Evolutionary conservation across 2,329 filamentous ascomycete genomes (phyloP), one percentile per base, ranked within the genome.

Genomic region (Grosmannia clavigera): DNA sequence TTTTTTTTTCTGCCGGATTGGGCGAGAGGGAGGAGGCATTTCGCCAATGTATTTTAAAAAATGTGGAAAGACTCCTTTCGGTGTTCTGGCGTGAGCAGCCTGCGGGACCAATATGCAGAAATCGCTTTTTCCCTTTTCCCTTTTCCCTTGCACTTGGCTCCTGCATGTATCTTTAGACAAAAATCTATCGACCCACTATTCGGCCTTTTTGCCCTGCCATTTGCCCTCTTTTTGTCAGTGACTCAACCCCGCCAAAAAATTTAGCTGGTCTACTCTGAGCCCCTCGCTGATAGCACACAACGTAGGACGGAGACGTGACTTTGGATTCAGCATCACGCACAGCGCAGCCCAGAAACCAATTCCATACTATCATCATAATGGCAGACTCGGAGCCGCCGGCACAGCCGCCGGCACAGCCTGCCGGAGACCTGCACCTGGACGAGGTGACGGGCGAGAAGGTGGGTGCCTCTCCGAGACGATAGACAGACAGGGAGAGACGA

Each of bases 401-500:
- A 6, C 61, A 58, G 56, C 29, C 54, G 5, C 35, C 54, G 19
- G 53, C 53, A 27, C 53, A 55, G 56, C 58, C 61, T 22, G 58
- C 76, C 59, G 76, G 76, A 64, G 80, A 81, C 65, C 81, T 95
- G 67, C 82, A 92, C 73, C 82, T 94, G 57, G 94, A 99, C 73
- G 90, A 95, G 70, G 90, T 92, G 65, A 97, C 94, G 16, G 94
- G 94, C 69, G 94, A 99, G 77, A 60, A 59, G 5, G 64, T 66
- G 56, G 3, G 64, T 64, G 14, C 10, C 25, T 16, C 22, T 14
- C 35, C 14, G 43, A 5, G 19, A 27, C 3, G 6, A 31, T 16
- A 31, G 16, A 27, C 16, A 31, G 35, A 33, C 12, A 31, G 19
- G 38, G 14, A 31, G 38, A 14, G 27, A 58, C n/a, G 38, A 5